Evolutionary conservation across 2,329 filamentous ascomycete genomes (phyloP).

Genomic region (Botrytis aclada): DNA sequence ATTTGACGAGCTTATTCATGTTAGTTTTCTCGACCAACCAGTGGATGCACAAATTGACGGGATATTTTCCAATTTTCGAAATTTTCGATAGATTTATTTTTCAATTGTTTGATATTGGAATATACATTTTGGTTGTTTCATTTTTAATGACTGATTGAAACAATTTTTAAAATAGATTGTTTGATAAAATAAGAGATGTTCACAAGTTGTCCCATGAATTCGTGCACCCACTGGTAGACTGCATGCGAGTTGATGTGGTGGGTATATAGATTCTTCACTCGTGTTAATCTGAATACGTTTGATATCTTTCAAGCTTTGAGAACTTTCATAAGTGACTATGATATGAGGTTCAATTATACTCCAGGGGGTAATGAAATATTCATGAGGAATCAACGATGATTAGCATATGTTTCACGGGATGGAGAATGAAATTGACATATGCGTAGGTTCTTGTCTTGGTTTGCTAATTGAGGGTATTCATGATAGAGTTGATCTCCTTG

Average conservation of each 20-base stretch:
- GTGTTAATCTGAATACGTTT: not conserved
- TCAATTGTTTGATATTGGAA: too few species aligned
- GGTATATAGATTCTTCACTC: not conserved
- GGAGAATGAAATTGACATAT: not conserved
- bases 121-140: too few species aligned
- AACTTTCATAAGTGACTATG: rapidly evolving
- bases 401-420: rapidly evolving
- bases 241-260: not conserved
- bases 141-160: too few species aligned
- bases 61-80: too few species aligned
- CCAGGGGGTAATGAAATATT: not conserved
- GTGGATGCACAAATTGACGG: too few species aligned
- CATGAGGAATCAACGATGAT: not conserved
- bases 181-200: too few species aligned
- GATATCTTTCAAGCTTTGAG: not conserved
- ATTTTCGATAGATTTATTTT: too few species aligned
- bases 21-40: not conserved
- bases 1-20: rapidly evolving
- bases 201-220: too few species aligned
- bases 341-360: not conserved
- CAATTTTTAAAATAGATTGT: too few species aligned
- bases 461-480: not conserved
- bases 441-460: not conserved
- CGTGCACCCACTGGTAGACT: too few species aligned
- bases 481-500: not conserved